Evolutionary conservation across 2,329 filamentous ascomycete genomes (phyloP), one percentile per base, ranked within the genome.

Genomic region (Scorias spongiosa): DNA sequence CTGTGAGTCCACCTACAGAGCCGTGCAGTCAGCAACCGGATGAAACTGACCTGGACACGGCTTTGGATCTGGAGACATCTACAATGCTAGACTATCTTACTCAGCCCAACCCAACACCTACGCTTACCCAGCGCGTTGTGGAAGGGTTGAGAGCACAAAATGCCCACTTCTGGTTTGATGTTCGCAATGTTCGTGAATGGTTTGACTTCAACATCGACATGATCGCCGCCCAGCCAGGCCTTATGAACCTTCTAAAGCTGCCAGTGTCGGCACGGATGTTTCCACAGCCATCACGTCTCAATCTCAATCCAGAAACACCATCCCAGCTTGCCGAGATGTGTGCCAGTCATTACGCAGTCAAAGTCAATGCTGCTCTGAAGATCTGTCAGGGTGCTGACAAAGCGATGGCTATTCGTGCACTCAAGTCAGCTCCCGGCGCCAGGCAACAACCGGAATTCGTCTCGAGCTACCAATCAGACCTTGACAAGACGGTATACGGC

Each of bases 151-250:
- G 78, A 60, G 79, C 72, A 56, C 75, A 72, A 63, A 81, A 74
- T 55, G 85, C 81, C 61, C 80, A 93, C 67, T 94, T 89, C 63
- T 96, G 89, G 89, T 95, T 86, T 84, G 89, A 96, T 57, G 75
- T 93, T 46, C 83, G 89, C 53, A 89, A 93, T 60, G 71, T 95
- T 51, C 78, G 84, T 49, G 74, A 78, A 48, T 95, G 89, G 89
- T 75, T 74, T 42, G 74, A 77, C 53, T 95, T 95, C 73, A 84
- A 76, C 51, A 68, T 84, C 10, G 63, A 71, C 43, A 78, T 80
- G 45, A 80, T 95, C 59, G 72, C 81, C 51, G 69, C 76, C 5
- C 77, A 93, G 39, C 82, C 81, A 1, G 79, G 78, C 29, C 79
- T 91, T 18, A 72, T 80, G 6, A 70, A 75, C 17, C 75, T 93